phyloP scores from a whole-genome alignment of 495 filamentous ascomycete genomes.

The Neurospora sp. region DNA sequence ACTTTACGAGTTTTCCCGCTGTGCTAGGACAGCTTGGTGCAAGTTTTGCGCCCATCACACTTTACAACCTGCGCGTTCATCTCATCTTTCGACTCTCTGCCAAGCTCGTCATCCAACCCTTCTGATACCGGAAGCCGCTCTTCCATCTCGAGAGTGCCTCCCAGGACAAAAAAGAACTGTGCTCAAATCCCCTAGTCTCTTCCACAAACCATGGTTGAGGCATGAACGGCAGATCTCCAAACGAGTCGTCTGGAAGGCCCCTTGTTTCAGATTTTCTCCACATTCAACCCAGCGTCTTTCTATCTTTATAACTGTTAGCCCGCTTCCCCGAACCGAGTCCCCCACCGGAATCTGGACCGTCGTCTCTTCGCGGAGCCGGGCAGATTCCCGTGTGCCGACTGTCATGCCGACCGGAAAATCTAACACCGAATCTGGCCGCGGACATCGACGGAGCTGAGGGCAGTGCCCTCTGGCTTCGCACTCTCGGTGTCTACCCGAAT shows the following conservation, averaged over 20 bases:
- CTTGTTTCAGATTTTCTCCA: not conserved
- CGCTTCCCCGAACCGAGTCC: not conserved
- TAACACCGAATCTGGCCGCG: not conserved
- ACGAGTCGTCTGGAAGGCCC: not conserved
- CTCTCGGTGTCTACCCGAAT: not conserved
- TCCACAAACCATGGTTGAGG: not conserved
- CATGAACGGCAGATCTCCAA: not conserved
- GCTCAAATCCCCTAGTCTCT: not conserved
- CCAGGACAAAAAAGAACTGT: not conserved
- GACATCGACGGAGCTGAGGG: not conserved
- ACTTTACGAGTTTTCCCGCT: not conserved
- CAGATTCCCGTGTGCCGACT: not conserved
- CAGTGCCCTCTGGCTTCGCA: not conserved
- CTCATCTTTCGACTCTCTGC: not conserved
- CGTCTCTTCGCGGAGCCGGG: not conserved
- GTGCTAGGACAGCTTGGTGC: not conserved
- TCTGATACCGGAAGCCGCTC: not conserved
- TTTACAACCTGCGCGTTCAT: not conserved
- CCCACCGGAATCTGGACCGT: not conserved
- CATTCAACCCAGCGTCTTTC: not conserved
- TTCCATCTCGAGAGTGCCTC: not conserved
- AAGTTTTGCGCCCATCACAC: not conserved
- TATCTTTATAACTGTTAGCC: not conserved
- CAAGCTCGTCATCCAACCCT: not conserved
- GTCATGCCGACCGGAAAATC: not conserved